Evolutionary conservation across 2,329 filamentous ascomycete genomes (phyloP).

Genomic region (Ophiosphaerella korrae): DNA sequence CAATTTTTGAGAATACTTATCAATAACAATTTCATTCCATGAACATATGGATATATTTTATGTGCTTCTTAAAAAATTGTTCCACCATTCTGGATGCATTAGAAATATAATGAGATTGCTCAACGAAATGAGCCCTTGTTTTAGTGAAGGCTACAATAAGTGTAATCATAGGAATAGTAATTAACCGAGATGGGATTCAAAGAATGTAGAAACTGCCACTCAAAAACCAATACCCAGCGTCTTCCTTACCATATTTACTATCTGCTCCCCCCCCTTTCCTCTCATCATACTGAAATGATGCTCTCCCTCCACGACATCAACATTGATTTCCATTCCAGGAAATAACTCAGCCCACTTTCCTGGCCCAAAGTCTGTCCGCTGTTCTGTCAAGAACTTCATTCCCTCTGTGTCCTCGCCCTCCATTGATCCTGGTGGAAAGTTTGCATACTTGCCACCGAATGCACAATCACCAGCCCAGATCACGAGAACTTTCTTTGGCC

Average conservation of each 20-base stretch:
- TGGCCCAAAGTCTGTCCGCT: slow-evolving; percentile 54
- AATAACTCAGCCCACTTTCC: slow-evolving; percentile 55
- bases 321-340: slow-evolving; percentile 33
- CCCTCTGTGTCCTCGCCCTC: slow-evolving; percentile 44
- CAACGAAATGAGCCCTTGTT: too few relatives aligned
- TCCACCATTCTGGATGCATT: too few relatives aligned
- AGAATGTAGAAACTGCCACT: not conserved
- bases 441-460: not conserved
- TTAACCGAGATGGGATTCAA: too few relatives aligned
- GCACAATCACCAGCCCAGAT: slow-evolving; percentile 48
- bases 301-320: slow-evolving; percentile 38
- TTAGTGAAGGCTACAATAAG: too few relatives aligned
- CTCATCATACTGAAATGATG: slow-evolving; percentile 51
- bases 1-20: too few relatives aligned
- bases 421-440: slow-evolving; percentile 40
- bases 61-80: too few relatives aligned
- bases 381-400: slow-evolving; percentile 56
- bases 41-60: too few relatives aligned
- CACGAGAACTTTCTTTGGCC: slow-evolving; percentile 49
- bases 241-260: not conserved
- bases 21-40: too few relatives aligned
- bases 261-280: not conserved
- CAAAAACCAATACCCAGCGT: not conserved
- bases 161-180: too few relatives aligned
- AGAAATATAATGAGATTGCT: too few relatives aligned